Evolutionary conservation across 495 filamentous ascomycete genomes (phyloP), one percentile per base, ranked within the genome.

Genomic region (Podospora anserina): DNA sequence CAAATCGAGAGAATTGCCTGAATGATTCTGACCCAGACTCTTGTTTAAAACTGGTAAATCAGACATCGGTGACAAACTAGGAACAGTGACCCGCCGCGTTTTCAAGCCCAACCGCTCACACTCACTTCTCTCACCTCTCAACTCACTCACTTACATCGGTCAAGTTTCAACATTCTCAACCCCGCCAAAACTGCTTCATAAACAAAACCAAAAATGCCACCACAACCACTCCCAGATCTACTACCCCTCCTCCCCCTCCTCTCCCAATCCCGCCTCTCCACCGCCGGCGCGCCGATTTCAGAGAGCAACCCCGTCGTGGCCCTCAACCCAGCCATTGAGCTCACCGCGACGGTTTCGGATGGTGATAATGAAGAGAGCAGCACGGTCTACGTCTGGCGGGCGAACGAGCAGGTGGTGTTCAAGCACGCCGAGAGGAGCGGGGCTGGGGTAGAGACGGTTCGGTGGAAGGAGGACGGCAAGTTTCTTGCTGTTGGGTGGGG

Each of bases 391-490:
- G 88, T 91, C 5, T 86, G 76, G 79, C 81, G 78, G 65, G 78
- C 74, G 70, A 83, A 77, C 70, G 80, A 76, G n/a, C 78, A 80
- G 69, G 63, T 77, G 26, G 77, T 85, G 9, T 78, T 79, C 15
- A 83, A 80, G 74, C 78, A 78, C 39, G 80, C 75, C 53, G 85
- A 87, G 67, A 78, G 76, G 49, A 80, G 77, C 44, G 84, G 63
- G 27, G 62, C 84, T n/a, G 83, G 83, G 69, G 83, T 87, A 34
- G 78, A 84, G 61, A 82, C 78, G 60, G 70, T 94, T 57, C 79
- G 77, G 63, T 96, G 93, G 93, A 95, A 94, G 77, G 85, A 84
- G 61, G 90, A 95, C 78, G 93, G 92, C 23, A 89, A 90, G 70
- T 83, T 90, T 2, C 82, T 96, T 28, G 91, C 91, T n/a, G 86